phyloP scores from a whole-genome alignment of 2,329 filamentous ascomycete genomes.

The Harringtonia lauricola region DNA sequence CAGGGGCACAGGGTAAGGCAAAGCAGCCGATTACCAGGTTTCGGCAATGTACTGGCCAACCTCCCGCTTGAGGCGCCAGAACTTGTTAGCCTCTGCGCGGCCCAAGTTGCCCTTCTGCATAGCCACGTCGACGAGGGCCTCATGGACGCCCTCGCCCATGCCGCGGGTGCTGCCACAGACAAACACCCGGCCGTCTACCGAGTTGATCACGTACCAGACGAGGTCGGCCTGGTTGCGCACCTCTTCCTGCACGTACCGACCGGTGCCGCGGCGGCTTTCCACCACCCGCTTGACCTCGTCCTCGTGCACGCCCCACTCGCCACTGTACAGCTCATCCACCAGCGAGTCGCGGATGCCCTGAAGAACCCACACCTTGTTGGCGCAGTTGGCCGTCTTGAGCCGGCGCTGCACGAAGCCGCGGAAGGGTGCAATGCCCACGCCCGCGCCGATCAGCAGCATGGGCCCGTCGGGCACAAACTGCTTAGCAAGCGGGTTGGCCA shows the following conservation, averaged over 20 bases:
- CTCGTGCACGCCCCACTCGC: slow-evolving; percentile 92
- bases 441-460: slow-evolving; percentile 94
- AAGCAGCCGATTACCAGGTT: slow-evolving; percentile 40
- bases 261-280: slow-evolving; percentile 63
- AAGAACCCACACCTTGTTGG: slow-evolving; percentile 95
- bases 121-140: slow-evolving; percentile 76
- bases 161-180: slow-evolving; percentile 92
- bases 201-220: slow-evolving; percentile 97
- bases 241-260: slow-evolving; percentile 93
- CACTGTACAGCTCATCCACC: slow-evolving; percentile 90
- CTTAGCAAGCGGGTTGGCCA: slow-evolving; percentile 89
- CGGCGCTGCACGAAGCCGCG: slow-evolving; percentile 92
- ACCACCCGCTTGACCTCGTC: slow-evolving; percentile 75
- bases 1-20: not conserved
- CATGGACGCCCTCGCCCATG: slow-evolving; percentile 95
- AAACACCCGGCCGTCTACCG: slow-evolving; percentile 90
- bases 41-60: slow-evolving; percentile 92
- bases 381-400: slow-evolving; percentile 87
- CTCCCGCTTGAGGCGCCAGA: slow-evolving; percentile 87
- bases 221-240: slow-evolving; percentile 83
- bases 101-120: slow-evolving; percentile 88
- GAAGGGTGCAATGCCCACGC: slow-evolving; percentile 95
- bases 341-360: slow-evolving; percentile 91
- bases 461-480: slow-evolving; percentile 90
- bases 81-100: slow-evolving; percentile 68